These are phyloP conservation scores for Apiospora phragmitis DNA, from an alignment of 2,329 filamentous ascomycete genomes.

Conservation along the genomic window DNA sequence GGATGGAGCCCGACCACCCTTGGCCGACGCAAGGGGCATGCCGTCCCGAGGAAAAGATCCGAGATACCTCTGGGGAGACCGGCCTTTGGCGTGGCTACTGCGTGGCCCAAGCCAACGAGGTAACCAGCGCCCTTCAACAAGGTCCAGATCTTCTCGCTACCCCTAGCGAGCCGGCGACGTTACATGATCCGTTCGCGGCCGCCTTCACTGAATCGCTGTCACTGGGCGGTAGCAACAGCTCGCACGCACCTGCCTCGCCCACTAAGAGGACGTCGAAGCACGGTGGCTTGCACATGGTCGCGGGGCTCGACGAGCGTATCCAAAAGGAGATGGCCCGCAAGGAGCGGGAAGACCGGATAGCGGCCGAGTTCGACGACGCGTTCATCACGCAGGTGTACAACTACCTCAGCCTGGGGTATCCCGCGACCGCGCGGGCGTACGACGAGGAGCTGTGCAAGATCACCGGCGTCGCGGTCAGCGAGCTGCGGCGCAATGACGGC, in stretches of 20 bases:
- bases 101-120: slow-evolving; percentile 38
- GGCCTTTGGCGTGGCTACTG: slow-evolving; percentile 82
- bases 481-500: slow-evolving; percentile 70
- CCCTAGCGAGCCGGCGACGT: slow-evolving; percentile 42
- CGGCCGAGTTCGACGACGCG: slow-evolving; percentile 72
- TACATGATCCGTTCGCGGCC: slow-evolving; percentile 43
- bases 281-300: slow-evolving; percentile 49
- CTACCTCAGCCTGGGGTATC: slow-evolving; percentile 91
- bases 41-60: slow-evolving; percentile 49
- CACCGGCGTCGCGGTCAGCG: slow-evolving; percentile 65
- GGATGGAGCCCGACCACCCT: slow-evolving; percentile 76
- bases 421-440: slow-evolving; percentile 77
- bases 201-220: slow-evolving; percentile 40
- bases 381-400: slow-evolving; percentile 98
- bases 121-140: slow-evolving; percentile 43
- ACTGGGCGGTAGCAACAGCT: slow-evolving; percentile 40
- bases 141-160: slow-evolving; percentile 52
- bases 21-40: slow-evolving; percentile 47
- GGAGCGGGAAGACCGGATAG: slow-evolving; percentile 54
- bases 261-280: slow-evolving; percentile 27
- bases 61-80: slow-evolving; percentile 56
- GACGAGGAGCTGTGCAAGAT: slow-evolving; percentile 87
- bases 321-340: slow-evolving; percentile 49
- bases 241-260: slow-evolving; percentile 29
- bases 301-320: slow-evolving; percentile 52